Evolutionary conservation across 2,329 filamentous ascomycete species (phyloP).

Genomic region (Fusarium praegraminearum): DNA sequence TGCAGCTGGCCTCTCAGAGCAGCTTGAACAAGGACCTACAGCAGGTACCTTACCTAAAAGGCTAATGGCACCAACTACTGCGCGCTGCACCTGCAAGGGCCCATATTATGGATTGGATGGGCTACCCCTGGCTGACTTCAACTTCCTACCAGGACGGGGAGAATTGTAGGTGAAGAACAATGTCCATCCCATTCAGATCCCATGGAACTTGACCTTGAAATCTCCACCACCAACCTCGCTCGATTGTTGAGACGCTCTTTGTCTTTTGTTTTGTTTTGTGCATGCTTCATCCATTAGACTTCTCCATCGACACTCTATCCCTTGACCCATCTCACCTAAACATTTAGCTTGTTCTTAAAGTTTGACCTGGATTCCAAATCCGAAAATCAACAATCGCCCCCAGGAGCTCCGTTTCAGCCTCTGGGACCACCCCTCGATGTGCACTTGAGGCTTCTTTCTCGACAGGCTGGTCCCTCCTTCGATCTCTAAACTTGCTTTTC

Average conservation of each 20-base stretch:
- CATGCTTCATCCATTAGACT: conserved; percentile 10
- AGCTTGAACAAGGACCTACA: conserved; percentile 16
- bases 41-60: conserved; percentile 9
- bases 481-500: conserved; percentile 19
- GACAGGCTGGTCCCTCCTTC: conserved; percentile 30
- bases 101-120: conserved; percentile 24
- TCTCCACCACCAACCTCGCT: conserved; percentile 43
- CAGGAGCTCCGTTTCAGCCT: conserved; percentile 41
- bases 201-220: conserved; percentile 20
- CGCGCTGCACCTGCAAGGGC: conserved; percentile 33
- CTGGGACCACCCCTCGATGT: conserved; percentile 43
- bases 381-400: conserved; percentile 32
- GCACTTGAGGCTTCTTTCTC: conserved; percentile 30
- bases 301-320: conserved; percentile 9
- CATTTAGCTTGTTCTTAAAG: conserved; percentile 33
- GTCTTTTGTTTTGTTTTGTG: conserved; percentile 12
- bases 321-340: conserved; percentile 10
- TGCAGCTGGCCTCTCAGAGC: conserved; percentile 24
- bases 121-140: conserved; percentile 43
- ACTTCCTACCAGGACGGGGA: conserved; percentile 29
- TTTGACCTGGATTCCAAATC: conserved; percentile 38
- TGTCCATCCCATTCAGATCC: conserved; percentile 34
- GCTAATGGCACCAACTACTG: conserved; percentile 17
- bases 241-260: conserved; percentile 33
- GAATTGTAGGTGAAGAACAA: conserved; percentile 20